Conservation (phyloP, 352 stramenopile genomes). For the Bremia lactucae region DNA sequence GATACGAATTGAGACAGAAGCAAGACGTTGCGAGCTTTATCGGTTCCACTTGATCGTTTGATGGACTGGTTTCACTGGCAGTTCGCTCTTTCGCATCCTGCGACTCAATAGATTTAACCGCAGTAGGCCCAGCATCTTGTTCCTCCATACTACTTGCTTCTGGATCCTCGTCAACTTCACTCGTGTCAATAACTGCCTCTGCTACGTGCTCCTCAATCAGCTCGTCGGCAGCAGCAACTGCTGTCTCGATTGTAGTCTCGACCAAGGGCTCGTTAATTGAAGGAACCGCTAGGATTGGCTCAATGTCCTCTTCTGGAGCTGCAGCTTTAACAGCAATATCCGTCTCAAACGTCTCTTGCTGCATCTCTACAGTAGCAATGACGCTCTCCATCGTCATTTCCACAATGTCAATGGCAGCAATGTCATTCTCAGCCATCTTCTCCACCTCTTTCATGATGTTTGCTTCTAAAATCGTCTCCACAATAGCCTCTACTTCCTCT, state of each 20-base stretch:
- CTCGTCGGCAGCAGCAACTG: not conserved
- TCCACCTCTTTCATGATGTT: not conserved
- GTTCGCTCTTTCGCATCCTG: not conserved
- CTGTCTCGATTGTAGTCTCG: slow-evolving; percentile 1
- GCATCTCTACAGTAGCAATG: not conserved
- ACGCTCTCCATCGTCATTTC: not conserved
- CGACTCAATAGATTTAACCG: not conserved
- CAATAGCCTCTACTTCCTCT: no score
- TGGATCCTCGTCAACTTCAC: not conserved
- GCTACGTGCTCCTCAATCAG: no score
- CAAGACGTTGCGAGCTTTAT: slow-evolving; percentile 10
- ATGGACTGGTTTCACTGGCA: not conserved
- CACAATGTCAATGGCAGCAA: no score
- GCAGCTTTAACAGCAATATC: not conserved
- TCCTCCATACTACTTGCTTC: not conserved
- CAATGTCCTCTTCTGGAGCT: slow-evolving; percentile 1
- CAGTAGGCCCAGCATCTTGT: not conserved
- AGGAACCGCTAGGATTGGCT: slow-evolving; percentile 1
- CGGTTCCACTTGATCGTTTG: not conserved
- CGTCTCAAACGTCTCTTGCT: not conserved
- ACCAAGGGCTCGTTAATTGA: not conserved
- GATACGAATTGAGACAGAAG: slow-evolving; percentile 13
- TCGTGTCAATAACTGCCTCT: no score
- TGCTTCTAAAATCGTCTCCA: not conserved
- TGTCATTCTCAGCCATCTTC: slow-evolving; percentile 4